phyloP scores from a whole-genome alignment of 2,329 filamentous ascomycete species.

The Diplodia seriata region DNA sequence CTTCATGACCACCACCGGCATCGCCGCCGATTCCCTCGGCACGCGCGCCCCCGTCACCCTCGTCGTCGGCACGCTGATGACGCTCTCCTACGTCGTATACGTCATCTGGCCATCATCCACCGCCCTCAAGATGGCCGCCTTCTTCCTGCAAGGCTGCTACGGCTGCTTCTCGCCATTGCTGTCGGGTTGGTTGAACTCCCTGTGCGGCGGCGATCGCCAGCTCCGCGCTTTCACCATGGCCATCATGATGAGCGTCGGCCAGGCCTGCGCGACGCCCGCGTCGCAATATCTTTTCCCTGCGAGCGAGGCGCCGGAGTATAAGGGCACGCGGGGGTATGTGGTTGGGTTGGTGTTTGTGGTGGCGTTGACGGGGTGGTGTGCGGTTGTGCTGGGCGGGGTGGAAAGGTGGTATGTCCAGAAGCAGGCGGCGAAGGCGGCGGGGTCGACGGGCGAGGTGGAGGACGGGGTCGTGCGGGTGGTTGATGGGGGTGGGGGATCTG shows the following conservation, averaged over 20 bases:
- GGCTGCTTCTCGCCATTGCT: constrained; percentile 54
- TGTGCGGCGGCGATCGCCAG: constrained; percentile 54
- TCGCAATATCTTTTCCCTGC: constrained; percentile 35
- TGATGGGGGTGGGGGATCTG: neutral
- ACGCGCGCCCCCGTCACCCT: constrained; percentile 48
- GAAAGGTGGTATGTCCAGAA: constrained; percentile 15
- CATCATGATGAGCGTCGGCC: constrained; percentile 33
- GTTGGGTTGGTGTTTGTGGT: constrained; percentile 34
- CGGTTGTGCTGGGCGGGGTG: constrained; percentile 10
- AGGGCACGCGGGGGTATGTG: constrained; percentile 30
- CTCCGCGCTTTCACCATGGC: constrained; percentile 52
- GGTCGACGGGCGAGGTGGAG: neutral
- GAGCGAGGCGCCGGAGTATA: constrained; percentile 31
- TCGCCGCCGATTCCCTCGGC: constrained; percentile 45
- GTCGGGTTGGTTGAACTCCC: constrained; percentile 52
- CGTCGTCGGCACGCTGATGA: constrained; percentile 47
- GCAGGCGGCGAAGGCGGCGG: neutral
- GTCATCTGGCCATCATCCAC: constrained; percentile 51
- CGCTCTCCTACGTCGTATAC: constrained; percentile 49
- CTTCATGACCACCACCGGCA: constrained; percentile 46
- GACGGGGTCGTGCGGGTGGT: too few relatives aligned
- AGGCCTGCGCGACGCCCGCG: constrained; percentile 32
- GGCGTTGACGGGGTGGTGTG: constrained; percentile 33
- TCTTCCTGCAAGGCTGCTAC: constrained; percentile 51
- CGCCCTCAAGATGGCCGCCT: constrained; percentile 49